Percentiles rank a stretch among this genome's conserved stretches.
These are phyloP conservation scores for Epithele typhae DNA, from an alignment of 768 basidiomycete species.

Conservation along the genomic window DNA sequence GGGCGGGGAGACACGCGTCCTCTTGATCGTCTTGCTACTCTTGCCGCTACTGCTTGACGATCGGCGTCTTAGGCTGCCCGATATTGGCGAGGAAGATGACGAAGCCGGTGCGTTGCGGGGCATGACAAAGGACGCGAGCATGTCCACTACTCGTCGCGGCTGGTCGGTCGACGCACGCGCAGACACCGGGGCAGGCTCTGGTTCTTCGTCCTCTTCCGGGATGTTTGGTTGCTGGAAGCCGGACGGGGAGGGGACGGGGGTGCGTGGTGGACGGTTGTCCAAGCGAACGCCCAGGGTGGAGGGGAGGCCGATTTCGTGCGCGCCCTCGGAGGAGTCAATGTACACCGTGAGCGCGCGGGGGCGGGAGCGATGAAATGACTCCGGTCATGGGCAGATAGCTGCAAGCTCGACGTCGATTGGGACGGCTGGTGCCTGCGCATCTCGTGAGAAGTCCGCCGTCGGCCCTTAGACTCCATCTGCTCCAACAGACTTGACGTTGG, in stretches of 20 bases:
- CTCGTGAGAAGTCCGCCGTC: slow-evolving; percentile 21
- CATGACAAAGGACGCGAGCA: slow-evolving; percentile 23
- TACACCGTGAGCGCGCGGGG: slow-evolving; percentile 77
- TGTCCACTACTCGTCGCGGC: slow-evolving; percentile 16
- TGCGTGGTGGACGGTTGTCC: slow-evolving; percentile 14
- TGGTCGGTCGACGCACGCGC: not conserved
- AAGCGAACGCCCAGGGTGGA: slow-evolving; percentile 65
- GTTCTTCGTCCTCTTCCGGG: slow-evolving; percentile 6
- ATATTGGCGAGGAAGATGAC: slow-evolving; percentile 7
- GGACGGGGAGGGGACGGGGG: slow-evolving; percentile 13
- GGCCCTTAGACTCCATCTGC: slow-evolving; percentile 9
- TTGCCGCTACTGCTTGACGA: slow-evolving; percentile 13
- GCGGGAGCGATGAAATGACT: slow-evolving; percentile 59
- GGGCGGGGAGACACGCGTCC: slow-evolving; percentile 12
- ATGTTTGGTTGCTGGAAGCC: not conserved
- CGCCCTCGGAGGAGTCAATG: slow-evolving; percentile 52
- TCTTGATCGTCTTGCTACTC: slow-evolving; percentile 10
- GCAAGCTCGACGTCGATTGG: slow-evolving; percentile 41
- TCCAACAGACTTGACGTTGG: slow-evolving; percentile 21
- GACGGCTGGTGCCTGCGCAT: slow-evolving; percentile 24
- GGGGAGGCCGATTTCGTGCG: slow-evolving; percentile 53
- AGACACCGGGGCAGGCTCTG: not conserved
- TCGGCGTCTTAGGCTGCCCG: slow-evolving; percentile 12
- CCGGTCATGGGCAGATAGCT: slow-evolving; percentile 48
- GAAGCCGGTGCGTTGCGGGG: slow-evolving; percentile 8